Evolutionary conservation across 2,329 filamentous ascomycete species (phyloP).

Genomic region (Fusarium sororula): DNA sequence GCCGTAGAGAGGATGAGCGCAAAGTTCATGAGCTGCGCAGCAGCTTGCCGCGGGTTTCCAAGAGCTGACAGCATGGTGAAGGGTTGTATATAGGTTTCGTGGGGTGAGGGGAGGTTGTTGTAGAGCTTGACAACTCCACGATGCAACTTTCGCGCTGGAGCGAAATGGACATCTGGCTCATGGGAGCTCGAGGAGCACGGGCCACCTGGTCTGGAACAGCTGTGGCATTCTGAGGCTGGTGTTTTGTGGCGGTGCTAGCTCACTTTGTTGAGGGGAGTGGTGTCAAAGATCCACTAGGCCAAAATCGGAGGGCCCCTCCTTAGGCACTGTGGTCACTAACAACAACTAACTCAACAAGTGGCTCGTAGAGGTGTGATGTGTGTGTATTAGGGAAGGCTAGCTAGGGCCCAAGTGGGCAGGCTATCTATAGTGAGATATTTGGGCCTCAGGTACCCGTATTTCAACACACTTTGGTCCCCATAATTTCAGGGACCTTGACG

Average conservation of each 20-base stretch:
- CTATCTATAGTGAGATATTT: no score
- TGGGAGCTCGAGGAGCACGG: slow-evolving; percentile 30
- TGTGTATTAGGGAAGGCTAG: no score
- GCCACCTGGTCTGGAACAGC: slow-evolving; percentile 6
- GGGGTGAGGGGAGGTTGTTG: neutral
- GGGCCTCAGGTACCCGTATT: no score
- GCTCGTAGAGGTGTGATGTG: no score
- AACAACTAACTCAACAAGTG: no score
- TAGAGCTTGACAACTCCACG: slow-evolving; percentile 30
- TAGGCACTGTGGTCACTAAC: no score
- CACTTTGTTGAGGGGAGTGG: neutral
- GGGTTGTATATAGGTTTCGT: neutral
- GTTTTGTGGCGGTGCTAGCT: slow-evolving; percentile 11
- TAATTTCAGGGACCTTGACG: slow-evolving; percentile 24
- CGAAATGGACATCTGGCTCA: slow-evolving; percentile 38
- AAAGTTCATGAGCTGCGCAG: slow-evolving; percentile 88
- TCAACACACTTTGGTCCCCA: neutral
- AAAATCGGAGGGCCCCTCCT: no score
- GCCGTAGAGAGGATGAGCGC: slow-evolving; percentile 88
- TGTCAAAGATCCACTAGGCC: no score
- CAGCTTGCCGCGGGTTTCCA: slow-evolving; percentile 80
- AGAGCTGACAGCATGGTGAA: slow-evolving; percentile 72
- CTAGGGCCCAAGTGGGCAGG: no score
- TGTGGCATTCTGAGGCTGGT: slow-evolving; percentile 25
- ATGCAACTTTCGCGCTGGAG: slow-evolving; percentile 21